Evolutionary conservation across 2,329 filamentous ascomycete genomes (phyloP), one percentile per base, ranked within the genome.

Genomic region (Botrytis cinerea): DNA sequence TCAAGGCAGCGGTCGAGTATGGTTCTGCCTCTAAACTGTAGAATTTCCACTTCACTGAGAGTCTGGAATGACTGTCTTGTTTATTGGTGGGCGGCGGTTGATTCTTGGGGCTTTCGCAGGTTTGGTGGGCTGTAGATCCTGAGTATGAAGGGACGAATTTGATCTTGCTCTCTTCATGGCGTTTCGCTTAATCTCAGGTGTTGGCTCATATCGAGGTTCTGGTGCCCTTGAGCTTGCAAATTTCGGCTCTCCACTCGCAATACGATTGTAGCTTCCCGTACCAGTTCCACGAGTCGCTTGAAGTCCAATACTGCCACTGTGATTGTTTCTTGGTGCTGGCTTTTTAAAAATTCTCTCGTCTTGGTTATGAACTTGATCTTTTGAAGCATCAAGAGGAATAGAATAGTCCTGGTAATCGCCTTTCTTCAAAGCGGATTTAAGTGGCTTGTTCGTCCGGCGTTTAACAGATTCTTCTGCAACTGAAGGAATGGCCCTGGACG

Each of bases 361-460:
- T n/a, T 25, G 46, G 4, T 12, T 12, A 20, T 54, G 18, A 14
- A 14, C 62, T 45, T 72, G 70, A 54, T 18, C 6, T n/a, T 59
- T 61, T 22, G 48, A 45, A 38, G 35, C 22, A 57, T 32, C 10
- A 14, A 16, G 48, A 69, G n/a, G 28, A 57, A 69, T 25, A 32
- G 38, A 28, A 43, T 20, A 32, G 51, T 57, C 48, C 16, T 69
- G 66, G 16, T 69, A 10, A 25, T 69, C 66, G 14, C n/a, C 20
- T 57, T 71, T 60, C 43, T 74, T 77, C 71, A 77, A 25, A 59
- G 72, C 73, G 3, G 74, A 74, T 69, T 73, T 77, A 1, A 59
- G 25, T 12, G 68, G 62, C 48, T 64, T 68, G 38, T 32, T 25
- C 46, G 35, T 57, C 51, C 73, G 69, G 48, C 60, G 64, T 67